Evolutionary conservation across 768 basidiomycete genomes (phyloP), one percentile per base, ranked within the genome.

Genomic region (Aureoboletus auriporus): DNA sequence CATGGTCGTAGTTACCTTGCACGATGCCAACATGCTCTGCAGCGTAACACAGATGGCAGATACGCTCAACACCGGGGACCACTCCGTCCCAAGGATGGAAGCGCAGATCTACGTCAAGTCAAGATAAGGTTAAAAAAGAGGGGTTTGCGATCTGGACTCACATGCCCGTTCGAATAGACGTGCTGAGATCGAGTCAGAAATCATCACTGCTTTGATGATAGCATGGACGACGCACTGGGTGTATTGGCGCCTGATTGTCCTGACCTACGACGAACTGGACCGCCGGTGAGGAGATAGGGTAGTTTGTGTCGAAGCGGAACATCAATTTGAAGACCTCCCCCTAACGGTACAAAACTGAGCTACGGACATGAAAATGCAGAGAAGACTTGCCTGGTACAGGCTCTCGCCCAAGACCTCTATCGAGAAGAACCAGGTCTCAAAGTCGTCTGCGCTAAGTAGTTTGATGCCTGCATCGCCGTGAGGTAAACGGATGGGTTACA

Each of bases 1-100:
- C n/a, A 37, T 46, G 27, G 27, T 31, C 27, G 27, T 12, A 13
- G 54, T 39, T 53, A 87, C 90, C 82, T 89, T 93, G 80, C 88
- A 91, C 7, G 87, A 90, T 20, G 89, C 92, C 49, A 94, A 76
- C 92, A 94, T 94, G 59, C 87, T 89, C 70, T 93, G 92, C 40
- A 94, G 68, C 4, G 91, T 93, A 14, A 92, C 79, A 59, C 89
- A 92, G 37, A 93, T 81, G 3, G 88, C 78, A 26, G 84, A 74
- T 17, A 89, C 89, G 52, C 85, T 89, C 53, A 92, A 69, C n/a
- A 91, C 89, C 0, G 89, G 91, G 9, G 87, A 89, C 90, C 90
- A 93, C 55, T 92, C 91, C 57, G 78, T 86, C 26, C 89, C 92
- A 8, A 94, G 79, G 48, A 94, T 92, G 12, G 88, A 91, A 8